Evolutionary conservation across 2,329 filamentous ascomycete species (phyloP).

Genomic region (Chaetomiaceae sp.): DNA sequence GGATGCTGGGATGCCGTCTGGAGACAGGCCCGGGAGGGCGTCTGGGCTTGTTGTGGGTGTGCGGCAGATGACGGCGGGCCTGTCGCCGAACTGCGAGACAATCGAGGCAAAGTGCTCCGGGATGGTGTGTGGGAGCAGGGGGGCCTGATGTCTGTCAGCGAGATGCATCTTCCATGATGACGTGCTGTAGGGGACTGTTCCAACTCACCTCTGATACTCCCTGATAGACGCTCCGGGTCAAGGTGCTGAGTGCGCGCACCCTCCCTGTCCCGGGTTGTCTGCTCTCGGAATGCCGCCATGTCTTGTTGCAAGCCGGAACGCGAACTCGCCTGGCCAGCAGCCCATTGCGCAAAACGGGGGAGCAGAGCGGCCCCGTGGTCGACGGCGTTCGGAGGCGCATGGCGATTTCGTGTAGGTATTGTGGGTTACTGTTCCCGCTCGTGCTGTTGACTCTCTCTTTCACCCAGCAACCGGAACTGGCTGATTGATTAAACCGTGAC

Average conservation of each 20-base stretch:
- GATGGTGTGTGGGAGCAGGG: slow-evolving; percentile 63
- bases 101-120: slow-evolving; percentile 66
- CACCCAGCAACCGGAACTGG: no score
- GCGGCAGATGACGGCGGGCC: slow-evolving; percentile 52
- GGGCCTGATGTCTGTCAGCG: slow-evolving; percentile 45
- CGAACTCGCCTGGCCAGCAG: neutral
- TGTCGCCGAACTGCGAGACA: slow-evolving; percentile 60
- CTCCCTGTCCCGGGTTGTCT: neutral
- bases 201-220: slow-evolving; percentile 22
- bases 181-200: no score
- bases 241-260: slow-evolving; percentile 14
- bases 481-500: no score
- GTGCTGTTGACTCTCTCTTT: neutral
- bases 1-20: slow-evolving; percentile 49
- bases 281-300: neutral
- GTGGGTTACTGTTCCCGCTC: neutral
- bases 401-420: neutral
- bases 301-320: neutral
- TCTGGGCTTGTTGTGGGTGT: slow-evolving; percentile 33
- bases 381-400: slow-evolving; percentile 7
- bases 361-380: neutral
- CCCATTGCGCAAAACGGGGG: neutral
- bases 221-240: slow-evolving; percentile 23
- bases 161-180: neutral
- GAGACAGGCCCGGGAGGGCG: slow-evolving; percentile 18